These are phyloP conservation scores for Groenewaldozyma auringiensis DNA, from an alignment of 1,139 yeast species.

Conservation along the genomic window DNA sequence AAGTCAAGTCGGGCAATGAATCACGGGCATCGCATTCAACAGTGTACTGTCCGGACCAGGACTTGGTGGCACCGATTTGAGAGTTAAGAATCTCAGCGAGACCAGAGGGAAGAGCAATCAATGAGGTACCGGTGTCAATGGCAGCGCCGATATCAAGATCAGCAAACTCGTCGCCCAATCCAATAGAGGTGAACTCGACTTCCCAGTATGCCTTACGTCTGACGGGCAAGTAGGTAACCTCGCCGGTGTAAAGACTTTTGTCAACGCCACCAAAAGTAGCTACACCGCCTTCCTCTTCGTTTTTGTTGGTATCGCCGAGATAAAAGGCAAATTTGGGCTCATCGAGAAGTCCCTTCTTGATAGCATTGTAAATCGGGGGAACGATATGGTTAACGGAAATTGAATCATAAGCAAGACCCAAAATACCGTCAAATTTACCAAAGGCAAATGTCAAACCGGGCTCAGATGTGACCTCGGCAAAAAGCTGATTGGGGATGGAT, in stretches of 20 bases:
- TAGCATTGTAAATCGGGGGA: constrained; percentile 90
- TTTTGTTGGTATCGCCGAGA: constrained; percentile 70
- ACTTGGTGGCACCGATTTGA: constrained; percentile 93
- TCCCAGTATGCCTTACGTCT: constrained; percentile 99
- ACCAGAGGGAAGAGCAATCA: constrained; percentile 88
- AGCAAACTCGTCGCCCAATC: constrained; percentile 87
- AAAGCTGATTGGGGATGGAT: constrained; percentile 76
- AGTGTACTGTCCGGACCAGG: constrained; percentile 95
- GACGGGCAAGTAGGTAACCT: constrained; percentile 89
- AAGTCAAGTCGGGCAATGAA: constrained; percentile 79
- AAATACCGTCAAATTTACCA: constrained; percentile 92
- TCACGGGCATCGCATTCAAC: constrained; percentile 83
- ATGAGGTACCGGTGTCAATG: constrained; percentile 95
- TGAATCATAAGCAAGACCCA: constrained; percentile 89
- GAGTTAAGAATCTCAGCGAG: constrained; percentile 91
- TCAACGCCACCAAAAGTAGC: constrained; percentile 95
- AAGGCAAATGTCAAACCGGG: constrained; percentile 98
- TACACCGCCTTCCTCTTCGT: constrained; percentile 64
- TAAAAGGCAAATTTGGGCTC: constrained; percentile 81
- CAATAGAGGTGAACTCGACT: constrained; percentile 82
- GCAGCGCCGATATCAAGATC: constrained; percentile 89
- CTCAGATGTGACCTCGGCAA: constrained; percentile 94
- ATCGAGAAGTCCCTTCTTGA: constrained; percentile 71
- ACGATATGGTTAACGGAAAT: constrained; percentile 82
- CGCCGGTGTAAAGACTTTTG: constrained; percentile 62